phyloP scores from a whole-genome alignment of 306 rosid species.

The Dalbergia cochinchinensis region DNA sequence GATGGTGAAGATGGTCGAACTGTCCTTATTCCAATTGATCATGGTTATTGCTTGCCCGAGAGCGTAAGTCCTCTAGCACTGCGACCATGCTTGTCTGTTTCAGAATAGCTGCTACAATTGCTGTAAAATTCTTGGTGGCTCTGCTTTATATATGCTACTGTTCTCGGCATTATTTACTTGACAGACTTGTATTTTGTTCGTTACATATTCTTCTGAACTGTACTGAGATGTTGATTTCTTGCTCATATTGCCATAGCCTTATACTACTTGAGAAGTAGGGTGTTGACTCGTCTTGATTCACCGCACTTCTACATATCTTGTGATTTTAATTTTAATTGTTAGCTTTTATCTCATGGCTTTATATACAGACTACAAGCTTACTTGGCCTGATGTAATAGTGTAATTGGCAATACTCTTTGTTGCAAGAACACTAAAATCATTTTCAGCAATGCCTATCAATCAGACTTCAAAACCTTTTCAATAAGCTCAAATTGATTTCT shows the following conservation, averaged over 20 bases:
- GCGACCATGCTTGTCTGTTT: constrained; percentile 21
- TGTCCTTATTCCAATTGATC: constrained; percentile 71
- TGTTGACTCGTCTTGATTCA: constrained; percentile 10
- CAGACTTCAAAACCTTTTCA: constrained; percentile 7
- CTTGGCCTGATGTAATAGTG: not conserved
- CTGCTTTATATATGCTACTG: constrained; percentile 10
- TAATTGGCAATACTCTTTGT: not conserved
- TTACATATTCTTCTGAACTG: not conserved
- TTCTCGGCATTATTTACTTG: constrained; percentile 15
- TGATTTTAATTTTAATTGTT: constrained; percentile 13
- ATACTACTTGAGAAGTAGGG: not conserved
- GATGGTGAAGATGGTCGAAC: constrained; percentile 50
- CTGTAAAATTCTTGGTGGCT: constrained; percentile 2
- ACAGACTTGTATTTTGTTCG: not conserved
- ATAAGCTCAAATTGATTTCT: constrained; percentile 10
- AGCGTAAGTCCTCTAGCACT: constrained; percentile 52
- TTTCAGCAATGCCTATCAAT: not conserved
- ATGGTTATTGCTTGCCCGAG: constrained; percentile 72
- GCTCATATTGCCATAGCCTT: constrained; percentile 27
- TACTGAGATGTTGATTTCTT: constrained; percentile 1
- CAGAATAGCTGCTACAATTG: constrained; percentile 19
- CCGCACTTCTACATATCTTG: not conserved
- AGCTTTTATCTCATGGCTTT: not conserved
- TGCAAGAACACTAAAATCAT: constrained; percentile 13
- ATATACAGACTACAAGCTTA: not conserved